phyloP scores from a whole-genome alignment of 2,329 filamentous ascomycete species.

The Sporothrix brunneoviolacea region DNA sequence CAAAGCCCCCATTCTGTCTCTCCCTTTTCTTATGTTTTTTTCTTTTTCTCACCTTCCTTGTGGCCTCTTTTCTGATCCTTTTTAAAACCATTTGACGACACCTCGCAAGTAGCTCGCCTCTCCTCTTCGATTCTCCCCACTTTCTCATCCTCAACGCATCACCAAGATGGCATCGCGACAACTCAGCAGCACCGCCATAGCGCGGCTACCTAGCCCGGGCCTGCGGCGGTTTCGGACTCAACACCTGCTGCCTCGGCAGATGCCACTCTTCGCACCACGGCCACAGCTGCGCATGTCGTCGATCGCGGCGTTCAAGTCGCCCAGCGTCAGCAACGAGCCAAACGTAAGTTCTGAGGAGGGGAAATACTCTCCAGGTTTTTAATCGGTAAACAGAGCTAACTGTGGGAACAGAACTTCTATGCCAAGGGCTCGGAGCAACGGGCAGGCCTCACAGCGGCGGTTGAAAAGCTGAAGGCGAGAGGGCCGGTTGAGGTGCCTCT shows the following conservation, averaged over 20 bases:
- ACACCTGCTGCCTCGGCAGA: neutral
- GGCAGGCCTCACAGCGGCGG: constrained; percentile 64
- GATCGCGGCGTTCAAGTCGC: constrained; percentile 80
- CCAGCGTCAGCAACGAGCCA: constrained; percentile 84
- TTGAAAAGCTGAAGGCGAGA: constrained; percentile 62
- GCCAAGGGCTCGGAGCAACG: constrained; percentile 75
- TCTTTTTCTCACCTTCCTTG: neutral
- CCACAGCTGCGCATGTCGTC: constrained; percentile 39
- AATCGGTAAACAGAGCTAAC: neutral
- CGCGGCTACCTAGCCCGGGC: constrained; percentile 13
- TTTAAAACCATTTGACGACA: no score
- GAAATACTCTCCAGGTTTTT: neutral
- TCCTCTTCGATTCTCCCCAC: neutral
- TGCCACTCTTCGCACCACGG: neutral
- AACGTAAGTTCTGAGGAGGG: constrained; percentile 59
- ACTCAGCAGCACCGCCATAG: constrained; percentile 11
- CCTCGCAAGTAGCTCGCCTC: neutral
- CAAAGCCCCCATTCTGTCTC: no score
- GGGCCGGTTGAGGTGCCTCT: constrained; percentile 73
- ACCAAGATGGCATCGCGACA: constrained; percentile 17
- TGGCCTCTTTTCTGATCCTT: no score
- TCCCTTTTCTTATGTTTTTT: constrained; percentile 1
- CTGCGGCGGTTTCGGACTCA: constrained; percentile 6
- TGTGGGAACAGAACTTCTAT: constrained; percentile 67
- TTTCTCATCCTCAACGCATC: neutral